phyloP scores from a whole-genome alignment of 352 stramenopile genomes.

The Globisporangium nagaii region DNA sequence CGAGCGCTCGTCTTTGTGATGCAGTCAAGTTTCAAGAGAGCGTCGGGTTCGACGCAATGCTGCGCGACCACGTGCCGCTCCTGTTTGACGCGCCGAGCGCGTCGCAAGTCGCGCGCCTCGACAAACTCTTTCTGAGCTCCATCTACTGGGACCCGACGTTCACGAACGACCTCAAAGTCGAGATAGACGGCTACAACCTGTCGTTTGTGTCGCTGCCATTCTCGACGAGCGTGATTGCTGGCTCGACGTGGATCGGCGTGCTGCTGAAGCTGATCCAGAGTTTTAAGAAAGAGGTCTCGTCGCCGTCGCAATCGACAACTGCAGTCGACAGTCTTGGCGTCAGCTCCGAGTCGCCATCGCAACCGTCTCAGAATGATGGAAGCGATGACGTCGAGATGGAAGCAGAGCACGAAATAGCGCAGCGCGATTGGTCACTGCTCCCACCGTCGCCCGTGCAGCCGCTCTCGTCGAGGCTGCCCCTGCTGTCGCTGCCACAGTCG shows the following conservation, averaged over 20 bases:
- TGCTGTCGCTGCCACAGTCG: neutral
- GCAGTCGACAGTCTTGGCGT: neutral
- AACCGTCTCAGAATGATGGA: neutral
- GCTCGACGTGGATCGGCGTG: conserved; percentile 47
- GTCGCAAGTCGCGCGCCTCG: conserved; percentile 26
- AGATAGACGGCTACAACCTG: conserved; percentile 39
- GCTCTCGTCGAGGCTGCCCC: neutral
- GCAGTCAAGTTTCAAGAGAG: conserved; percentile 20
- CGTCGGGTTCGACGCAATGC: conserved; percentile 35
- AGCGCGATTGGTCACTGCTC: neutral
- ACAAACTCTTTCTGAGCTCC: conserved; percentile 26
- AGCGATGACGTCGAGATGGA: conserved; percentile 6
- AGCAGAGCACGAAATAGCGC: neutral
- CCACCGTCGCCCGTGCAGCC: conserved; percentile 1
- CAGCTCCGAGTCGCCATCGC: neutral
- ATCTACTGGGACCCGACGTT: conserved; percentile 40
- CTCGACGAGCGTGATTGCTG: conserved; percentile 16
- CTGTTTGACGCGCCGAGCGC: conserved; percentile 31
- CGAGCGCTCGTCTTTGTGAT: neutral
- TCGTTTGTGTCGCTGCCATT: conserved; percentile 43
- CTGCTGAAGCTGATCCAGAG: conserved; percentile 49
- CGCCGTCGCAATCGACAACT: too few species aligned
- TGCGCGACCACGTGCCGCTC: conserved; percentile 35
- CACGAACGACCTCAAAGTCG: conserved; percentile 44
- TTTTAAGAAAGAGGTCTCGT: conserved; percentile 20